phyloP scores from a whole-genome alignment of 1,284 basidiomycete genomes.

The Sporisorium iseilematis-ciliati region DNA sequence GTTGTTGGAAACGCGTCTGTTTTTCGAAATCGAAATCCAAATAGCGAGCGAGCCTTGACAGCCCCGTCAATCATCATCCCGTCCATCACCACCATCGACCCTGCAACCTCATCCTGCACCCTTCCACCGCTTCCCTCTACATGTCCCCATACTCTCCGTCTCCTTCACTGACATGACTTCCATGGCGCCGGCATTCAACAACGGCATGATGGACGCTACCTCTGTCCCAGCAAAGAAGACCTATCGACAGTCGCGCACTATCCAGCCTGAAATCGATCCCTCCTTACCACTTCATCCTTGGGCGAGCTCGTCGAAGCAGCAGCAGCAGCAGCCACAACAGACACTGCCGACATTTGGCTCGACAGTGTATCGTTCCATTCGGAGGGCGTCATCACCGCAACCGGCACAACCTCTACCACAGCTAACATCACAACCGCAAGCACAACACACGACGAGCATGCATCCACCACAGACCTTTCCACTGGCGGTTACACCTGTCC shows the following conservation, averaged over 20 bases:
- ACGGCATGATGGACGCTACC: constrained; percentile 14
- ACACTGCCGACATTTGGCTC: neutral
- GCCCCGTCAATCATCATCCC: neutral
- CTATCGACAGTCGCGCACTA: constrained; percentile 19
- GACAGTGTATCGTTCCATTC: neutral
- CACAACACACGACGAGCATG: neutral
- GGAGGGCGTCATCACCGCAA: constrained; percentile 2
- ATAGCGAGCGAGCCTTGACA: neutral
- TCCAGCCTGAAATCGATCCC: constrained; percentile 20
- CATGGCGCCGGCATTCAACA: constrained; percentile 5
- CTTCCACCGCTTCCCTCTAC: neutral
- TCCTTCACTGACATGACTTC: constrained; percentile 5
- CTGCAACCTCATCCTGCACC: neutral
- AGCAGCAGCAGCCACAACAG: neutral
- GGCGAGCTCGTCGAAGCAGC: constrained; percentile 12
- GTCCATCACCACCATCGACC: constrained; percentile 7
- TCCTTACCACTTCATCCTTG: constrained; percentile 33
- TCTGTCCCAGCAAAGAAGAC: constrained; percentile 1
- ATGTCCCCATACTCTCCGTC: neutral
- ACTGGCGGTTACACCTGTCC: constrained; percentile 1
- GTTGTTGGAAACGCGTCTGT: constrained; percentile 21
- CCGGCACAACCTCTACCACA: neutral
- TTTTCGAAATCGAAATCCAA: neutral
- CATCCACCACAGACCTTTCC: constrained; percentile 1
- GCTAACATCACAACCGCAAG: neutral